Base-by-base conservation (phyloP, 805 yeast genomes). In the Wickerhamomyces ciferrii region DNA sequence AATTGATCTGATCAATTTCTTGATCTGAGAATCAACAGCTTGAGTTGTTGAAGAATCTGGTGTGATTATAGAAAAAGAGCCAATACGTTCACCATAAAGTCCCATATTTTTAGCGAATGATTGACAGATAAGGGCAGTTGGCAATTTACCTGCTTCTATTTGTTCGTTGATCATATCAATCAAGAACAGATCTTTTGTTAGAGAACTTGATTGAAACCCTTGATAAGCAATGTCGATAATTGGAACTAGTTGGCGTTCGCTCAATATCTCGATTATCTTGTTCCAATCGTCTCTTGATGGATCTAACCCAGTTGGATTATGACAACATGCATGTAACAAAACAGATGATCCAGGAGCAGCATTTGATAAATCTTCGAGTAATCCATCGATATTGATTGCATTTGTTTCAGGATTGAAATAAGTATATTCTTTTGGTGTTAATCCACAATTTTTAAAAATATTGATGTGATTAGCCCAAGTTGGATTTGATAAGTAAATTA, bases 21-120 rank as follows among this genome's bases (percentile, higher is more conserved):
- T 87, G 65, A 92, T 72, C 70, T 88, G 96, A 6, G 94, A 87
- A 69, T 74, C 90, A 57, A 82, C 77, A 50, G 56, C 71, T 50
- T 63, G 72, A 46, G 74, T 63, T 15, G 72, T 78, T 39, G 76
- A 74, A 24, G 78, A 68, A 27, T 77, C 69, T 43, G 84, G 80
- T 21, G 87, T 77, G 41, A 81, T 64, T 23, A 83, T 69, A 11
- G 85, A 77, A 17, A 90, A 71, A 13, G 96, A 87, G 8, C 97
- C 97, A 39, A 87, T 87, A 63, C 98, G 81, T 72, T 92, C 97
- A 59, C 97, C 97, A 65, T 91, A 91, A 58, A 91, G 79, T 35
- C 98, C 98, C 81, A 88, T 83, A 68, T 91, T 91, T 66, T 91
- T 91, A 48, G 97, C 96, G 69, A 91, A 91, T 6, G 96, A 87